Evolutionary conservation across 768 basidiomycete species (phyloP).

Genomic region (Boletus huronensis): DNA sequence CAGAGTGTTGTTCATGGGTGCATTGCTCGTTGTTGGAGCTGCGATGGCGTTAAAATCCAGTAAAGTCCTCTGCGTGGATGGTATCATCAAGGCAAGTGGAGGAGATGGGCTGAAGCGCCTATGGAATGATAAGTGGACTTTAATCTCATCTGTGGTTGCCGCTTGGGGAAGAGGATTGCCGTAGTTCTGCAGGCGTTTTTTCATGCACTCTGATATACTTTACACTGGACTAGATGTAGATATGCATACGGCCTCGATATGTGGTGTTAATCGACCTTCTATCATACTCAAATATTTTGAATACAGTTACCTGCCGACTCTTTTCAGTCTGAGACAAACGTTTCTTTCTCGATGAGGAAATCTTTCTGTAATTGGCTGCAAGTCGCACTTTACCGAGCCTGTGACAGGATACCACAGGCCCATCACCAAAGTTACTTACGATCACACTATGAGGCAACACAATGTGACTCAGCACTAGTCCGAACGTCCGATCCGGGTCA

Average conservation of each 20-base stretch:
- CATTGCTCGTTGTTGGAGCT: conserved; percentile 65
- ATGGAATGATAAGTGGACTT: conserved; percentile 23
- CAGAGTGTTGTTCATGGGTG: conserved; percentile 51
- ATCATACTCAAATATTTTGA: background rate
- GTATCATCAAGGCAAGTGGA: conserved; percentile 9
- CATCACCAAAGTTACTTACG: too few relatives aligned
- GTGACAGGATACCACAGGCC: too few relatives aligned
- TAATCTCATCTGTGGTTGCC: conserved; percentile 21
- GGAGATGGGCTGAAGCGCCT: conserved; percentile 24
- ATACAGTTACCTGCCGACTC: background rate
- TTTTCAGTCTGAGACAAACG: background rate
- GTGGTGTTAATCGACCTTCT: background rate
- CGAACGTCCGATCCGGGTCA: background rate
- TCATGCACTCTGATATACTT: background rate
- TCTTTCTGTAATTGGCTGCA: background rate
- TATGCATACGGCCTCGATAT: background rate
- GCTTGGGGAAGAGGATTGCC: conserved; percentile 29
- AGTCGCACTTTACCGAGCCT: background rate
- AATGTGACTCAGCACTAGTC: background rate
- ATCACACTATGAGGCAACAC: too few relatives aligned
- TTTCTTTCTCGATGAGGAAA: background rate
- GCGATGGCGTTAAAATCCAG: conserved; percentile 48
- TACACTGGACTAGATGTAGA: background rate
- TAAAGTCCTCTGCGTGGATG: conserved; percentile 13
- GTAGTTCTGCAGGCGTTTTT: conserved; percentile 2